Evolutionary conservation across 768 basidiomycete genomes (phyloP).

Genomic region (Suillus occidentalis): DNA sequence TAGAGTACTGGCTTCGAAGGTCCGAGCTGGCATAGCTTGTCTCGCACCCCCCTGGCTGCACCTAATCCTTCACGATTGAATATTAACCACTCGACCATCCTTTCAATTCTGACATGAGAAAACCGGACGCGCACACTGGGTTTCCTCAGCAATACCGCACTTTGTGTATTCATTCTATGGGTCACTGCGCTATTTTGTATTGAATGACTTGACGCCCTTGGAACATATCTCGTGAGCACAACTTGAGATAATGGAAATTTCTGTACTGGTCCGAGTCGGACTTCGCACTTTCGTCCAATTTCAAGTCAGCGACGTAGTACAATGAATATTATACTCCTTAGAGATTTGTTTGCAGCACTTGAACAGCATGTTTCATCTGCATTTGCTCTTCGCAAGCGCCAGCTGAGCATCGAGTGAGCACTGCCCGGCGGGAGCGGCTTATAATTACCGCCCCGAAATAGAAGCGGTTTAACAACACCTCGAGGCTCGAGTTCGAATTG

Average conservation of each 20-base stretch:
- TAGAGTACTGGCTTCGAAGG: too few relatives aligned
- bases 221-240: not conserved
- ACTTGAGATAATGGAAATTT: not conserved
- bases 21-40: too few relatives aligned
- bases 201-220: not conserved
- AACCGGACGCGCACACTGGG: not conserved
- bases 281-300: not conserved
- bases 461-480: not conserved
- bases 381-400: not conserved
- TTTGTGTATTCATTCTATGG: not conserved
- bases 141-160: not conserved
- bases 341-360: not conserved
- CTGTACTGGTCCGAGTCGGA: not conserved
- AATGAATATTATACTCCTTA: not conserved
- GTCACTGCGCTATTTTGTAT: not conserved
- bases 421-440: not conserved
- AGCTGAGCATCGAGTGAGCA: not conserved
- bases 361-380: not conserved
- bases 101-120: not conserved
- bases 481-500: not conserved
- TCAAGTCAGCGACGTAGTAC: not conserved
- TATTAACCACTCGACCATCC: too few relatives aligned
- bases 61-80: not conserved
- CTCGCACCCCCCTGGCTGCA: not conserved
- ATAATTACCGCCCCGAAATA: not conserved